Conservation (phyloP, 164 flowering plant species). For the Paratinospora sagittata region DNA sequence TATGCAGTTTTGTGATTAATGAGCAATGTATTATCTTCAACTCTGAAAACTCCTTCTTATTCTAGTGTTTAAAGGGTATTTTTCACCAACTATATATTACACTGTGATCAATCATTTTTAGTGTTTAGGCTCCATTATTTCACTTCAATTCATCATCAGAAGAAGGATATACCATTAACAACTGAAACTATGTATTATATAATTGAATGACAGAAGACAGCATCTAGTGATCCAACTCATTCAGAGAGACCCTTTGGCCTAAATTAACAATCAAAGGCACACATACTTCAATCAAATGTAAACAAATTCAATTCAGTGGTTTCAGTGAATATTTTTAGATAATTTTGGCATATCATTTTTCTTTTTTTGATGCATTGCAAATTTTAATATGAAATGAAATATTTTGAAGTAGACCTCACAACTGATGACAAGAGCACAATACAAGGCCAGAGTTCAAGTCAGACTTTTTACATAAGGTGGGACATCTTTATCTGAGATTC, state of each 20-base stretch:
- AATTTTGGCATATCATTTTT: not conserved
- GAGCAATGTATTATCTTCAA: not conserved
- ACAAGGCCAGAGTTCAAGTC: not conserved
- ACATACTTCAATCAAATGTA: not conserved
- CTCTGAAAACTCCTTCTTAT: not conserved
- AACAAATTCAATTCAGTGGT: not conserved
- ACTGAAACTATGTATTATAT: not conserved
- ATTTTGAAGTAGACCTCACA: too few species aligned
- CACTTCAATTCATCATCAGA: not conserved
- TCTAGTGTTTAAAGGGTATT: not conserved
- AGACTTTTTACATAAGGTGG: not conserved
- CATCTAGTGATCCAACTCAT: too few species aligned
- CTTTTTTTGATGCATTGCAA: too few species aligned
- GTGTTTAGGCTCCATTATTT: not conserved
- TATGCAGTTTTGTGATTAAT: slow-evolving; percentile 1
- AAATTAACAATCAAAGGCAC: not conserved
- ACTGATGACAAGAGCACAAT: not conserved
- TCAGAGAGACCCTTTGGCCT: not conserved
- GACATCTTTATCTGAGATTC: not conserved
- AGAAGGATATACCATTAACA: not conserved
- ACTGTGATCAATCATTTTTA: not conserved
- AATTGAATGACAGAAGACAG: too few species aligned
- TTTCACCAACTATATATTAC: not conserved
- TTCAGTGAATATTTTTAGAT: not conserved
- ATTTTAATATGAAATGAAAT: not conserved